These are phyloP conservation scores for Ophiostoma angusticollis DNA, from an alignment of 2,329 filamentous ascomycete species.

Conservation along the genomic window DNA sequence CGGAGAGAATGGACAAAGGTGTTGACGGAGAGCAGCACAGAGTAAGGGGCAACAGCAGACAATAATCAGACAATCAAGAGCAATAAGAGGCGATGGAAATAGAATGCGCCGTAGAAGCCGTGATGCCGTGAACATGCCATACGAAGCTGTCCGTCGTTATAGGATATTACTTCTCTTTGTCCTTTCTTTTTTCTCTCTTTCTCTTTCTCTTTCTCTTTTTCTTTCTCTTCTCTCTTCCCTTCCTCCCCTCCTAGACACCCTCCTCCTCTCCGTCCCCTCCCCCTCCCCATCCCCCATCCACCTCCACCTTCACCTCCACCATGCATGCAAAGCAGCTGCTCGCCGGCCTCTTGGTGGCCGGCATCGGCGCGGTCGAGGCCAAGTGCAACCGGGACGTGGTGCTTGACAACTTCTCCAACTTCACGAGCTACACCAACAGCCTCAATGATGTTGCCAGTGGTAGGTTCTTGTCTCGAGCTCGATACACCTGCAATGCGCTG, in stretches of 20 bases:
- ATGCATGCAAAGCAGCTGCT: slow-evolving; percentile 8
- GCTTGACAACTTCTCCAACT: slow-evolving; percentile 12
- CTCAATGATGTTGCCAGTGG: slow-evolving; percentile 9
- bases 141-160: too few relatives aligned
- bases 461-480: too few relatives aligned
- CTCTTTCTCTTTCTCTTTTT: not conserved
- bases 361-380: slow-evolving; percentile 4
- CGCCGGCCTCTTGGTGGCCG: slow-evolving; percentile 8
- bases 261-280: not conserved
- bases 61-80: too few relatives aligned
- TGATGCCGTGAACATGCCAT: too few relatives aligned
- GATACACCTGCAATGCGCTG: not conserved
- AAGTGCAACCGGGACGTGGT: slow-evolving; percentile 6
- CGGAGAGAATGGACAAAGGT: not conserved
- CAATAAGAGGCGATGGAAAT: too few relatives aligned
- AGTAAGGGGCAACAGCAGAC: too few relatives aligned
- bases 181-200: not conserved
- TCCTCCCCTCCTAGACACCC: too few relatives aligned
- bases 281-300: not conserved
- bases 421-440: slow-evolving; percentile 8
- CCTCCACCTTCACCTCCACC: not conserved
- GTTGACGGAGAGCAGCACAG: not conserved
- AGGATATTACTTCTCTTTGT: too few relatives aligned
- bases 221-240: not conserved
- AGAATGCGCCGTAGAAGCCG: too few relatives aligned